phyloP scores from a whole-genome alignment of 257 asterid species.

The Lycium barbarum region DNA sequence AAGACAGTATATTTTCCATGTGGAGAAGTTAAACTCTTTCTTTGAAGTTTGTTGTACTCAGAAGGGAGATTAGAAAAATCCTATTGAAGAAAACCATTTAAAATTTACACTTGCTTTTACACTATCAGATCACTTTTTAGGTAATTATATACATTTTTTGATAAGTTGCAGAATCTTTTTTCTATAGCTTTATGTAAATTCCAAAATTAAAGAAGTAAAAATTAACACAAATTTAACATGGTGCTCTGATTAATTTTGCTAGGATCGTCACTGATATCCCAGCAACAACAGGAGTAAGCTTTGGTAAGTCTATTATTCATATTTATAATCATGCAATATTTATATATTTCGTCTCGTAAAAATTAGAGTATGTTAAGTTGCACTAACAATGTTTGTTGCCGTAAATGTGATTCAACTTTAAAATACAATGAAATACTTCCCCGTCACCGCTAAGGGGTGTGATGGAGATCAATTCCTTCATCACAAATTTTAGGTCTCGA shows the following conservation, averaged over 20 bases:
- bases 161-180: background rate
- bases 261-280: slow-evolving; percentile 38
- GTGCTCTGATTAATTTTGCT: background rate
- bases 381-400: background rate
- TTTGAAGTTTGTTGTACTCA: no score
- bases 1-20: no score
- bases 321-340: background rate
- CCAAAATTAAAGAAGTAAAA: background rate
- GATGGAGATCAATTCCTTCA: no score
- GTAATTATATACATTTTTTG: no score
- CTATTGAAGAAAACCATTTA: no score
- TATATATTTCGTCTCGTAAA: background rate
- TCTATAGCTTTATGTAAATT: background rate
- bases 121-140: no score
- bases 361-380: background rate
- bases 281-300: slow-evolving; percentile 28
- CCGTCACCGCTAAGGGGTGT: no score
- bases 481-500: no score
- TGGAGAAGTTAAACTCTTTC: no score
- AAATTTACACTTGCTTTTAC: no score
- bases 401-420: background rate
- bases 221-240: background rate
- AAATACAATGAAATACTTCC: no score
- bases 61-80: no score
- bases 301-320: slow-evolving; percentile 10